These are phyloP conservation scores for Ocimum tenuiflorum DNA, from an alignment of 257 asterid genomes.

Conservation along the genomic window DNA sequence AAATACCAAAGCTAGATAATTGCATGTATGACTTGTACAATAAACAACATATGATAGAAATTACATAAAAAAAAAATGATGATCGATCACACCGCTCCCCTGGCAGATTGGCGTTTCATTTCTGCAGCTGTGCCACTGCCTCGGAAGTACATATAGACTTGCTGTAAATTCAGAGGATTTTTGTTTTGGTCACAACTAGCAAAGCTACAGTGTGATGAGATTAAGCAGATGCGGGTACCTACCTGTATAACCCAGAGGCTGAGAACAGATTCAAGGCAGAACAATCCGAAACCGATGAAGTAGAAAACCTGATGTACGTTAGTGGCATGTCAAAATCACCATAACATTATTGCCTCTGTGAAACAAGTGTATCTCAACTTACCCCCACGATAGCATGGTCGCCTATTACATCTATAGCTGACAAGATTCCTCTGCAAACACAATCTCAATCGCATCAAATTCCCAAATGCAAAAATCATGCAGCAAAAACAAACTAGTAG, in stretches of 20 bases:
- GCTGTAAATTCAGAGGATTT: slow-evolving; percentile 41
- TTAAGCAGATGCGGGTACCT: background rate
- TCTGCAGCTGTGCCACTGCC: slow-evolving; percentile 88
- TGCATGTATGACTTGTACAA: too few species aligned
- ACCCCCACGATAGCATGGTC: slow-evolving; percentile 79
- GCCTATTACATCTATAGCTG: slow-evolving; percentile 87
- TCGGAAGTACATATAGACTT: slow-evolving; percentile 79
- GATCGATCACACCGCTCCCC: too few species aligned
- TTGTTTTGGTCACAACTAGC: background rate
- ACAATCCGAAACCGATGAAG: slow-evolving; percentile 83
- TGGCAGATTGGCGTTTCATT: slow-evolving; percentile 67
- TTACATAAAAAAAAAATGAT: too few species aligned
- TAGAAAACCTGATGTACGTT: slow-evolving; percentile 79
- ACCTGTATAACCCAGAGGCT: slow-evolving; percentile 99
- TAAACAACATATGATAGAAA: too few species aligned
- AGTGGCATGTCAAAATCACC: too few species aligned
- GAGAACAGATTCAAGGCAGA: slow-evolving; percentile 69
- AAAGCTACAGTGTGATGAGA: background rate
- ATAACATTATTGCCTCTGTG: too few species aligned
- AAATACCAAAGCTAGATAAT: too few species aligned
- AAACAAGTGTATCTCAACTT: too few species aligned
- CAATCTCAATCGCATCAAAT: slow-evolving; percentile 4
- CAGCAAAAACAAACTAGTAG: background rate
- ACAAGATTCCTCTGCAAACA: slow-evolving; percentile 75
- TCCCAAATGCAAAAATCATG: background rate